phyloP scores from a whole-genome alignment of 1,284 basidiomycete genomes.

The Ganoderma multipileum region DNA sequence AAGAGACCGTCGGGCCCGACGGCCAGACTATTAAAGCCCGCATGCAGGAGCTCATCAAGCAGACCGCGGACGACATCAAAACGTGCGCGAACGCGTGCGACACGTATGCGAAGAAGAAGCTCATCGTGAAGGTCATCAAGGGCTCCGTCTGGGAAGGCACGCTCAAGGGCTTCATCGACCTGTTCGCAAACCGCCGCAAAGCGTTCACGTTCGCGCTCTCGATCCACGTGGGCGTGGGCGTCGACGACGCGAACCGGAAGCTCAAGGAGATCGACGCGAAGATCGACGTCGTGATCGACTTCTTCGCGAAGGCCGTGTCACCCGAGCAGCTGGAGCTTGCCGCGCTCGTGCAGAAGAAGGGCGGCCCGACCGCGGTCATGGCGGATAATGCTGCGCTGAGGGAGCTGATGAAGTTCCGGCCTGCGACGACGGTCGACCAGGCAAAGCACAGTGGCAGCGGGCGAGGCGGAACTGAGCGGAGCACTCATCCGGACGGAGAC shows the following conservation, averaged over 20 bases:
- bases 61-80: constrained; percentile 41
- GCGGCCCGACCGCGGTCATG: constrained; percentile 30
- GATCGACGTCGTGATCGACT: constrained; percentile 23
- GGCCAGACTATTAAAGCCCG: constrained; percentile 34
- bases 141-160: constrained; percentile 45
- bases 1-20: constrained; percentile 27
- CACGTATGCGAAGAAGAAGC: constrained; percentile 39
- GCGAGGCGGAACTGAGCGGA: too few relatives aligned
- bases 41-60: constrained; percentile 31
- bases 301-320: constrained; percentile 24
- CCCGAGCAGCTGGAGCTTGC: constrained; percentile 28
- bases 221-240: constrained; percentile 42
- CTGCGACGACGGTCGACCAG: background rate
- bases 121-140: constrained; percentile 46
- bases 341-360: constrained; percentile 29
- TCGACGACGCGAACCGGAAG: constrained; percentile 43
- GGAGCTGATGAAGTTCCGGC: constrained; percentile 13
- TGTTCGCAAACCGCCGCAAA: constrained; percentile 42
- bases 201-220: constrained; percentile 43
- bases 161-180: constrained; percentile 41
- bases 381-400: constrained; percentile 25
- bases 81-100: constrained; percentile 42
- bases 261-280: constrained; percentile 39
- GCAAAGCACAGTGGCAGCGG: background rate
- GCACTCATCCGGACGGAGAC: background rate